These are phyloP conservation scores for Zygotorulaspora chibaensis DNA, from an alignment of 805 yeast species.

Conservation along the genomic window DNA sequence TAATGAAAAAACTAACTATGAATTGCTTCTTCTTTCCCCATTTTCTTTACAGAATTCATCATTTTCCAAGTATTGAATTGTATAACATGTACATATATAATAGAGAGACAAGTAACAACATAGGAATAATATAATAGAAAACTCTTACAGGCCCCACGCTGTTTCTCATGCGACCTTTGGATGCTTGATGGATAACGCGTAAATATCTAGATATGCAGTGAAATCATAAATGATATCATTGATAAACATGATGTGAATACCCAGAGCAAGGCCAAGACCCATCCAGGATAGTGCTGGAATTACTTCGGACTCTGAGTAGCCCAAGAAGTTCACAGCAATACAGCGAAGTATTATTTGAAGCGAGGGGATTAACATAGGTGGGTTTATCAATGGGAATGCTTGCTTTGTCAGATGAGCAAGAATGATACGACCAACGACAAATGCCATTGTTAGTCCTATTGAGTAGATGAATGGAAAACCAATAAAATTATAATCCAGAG, in stretches of 20 bases:
- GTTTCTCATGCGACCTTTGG: slow-evolving; percentile 44
- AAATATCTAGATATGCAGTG: slow-evolving; percentile 76
- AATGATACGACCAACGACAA: slow-evolving; percentile 86
- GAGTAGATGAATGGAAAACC: slow-evolving; percentile 59
- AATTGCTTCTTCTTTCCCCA: background rate
- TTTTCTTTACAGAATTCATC: slow-evolving; percentile 8
- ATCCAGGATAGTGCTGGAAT: slow-evolving; percentile 54
- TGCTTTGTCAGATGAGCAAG: slow-evolving; percentile 80
- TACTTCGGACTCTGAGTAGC: slow-evolving; percentile 39
- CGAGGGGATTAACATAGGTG: slow-evolving; percentile 65
- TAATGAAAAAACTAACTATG: slow-evolving; percentile 17
- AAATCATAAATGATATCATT: slow-evolving; percentile 75
- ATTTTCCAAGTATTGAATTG: slow-evolving; percentile 8
- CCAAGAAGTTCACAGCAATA: slow-evolving; percentile 23
- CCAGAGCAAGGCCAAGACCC: slow-evolving; percentile 63
- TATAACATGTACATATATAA: slow-evolving; percentile 19
- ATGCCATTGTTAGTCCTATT: slow-evolving; percentile 73
- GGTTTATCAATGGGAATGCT: slow-evolving; percentile 65
- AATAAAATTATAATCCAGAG: slow-evolving; percentile 47
- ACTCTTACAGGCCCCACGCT: background rate
- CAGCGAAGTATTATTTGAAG: slow-evolving; percentile 39
- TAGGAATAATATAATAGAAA: background rate
- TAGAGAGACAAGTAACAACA: slow-evolving; percentile 6
- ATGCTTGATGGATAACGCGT: slow-evolving; percentile 79
- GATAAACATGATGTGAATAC: slow-evolving; percentile 67